Evolutionary conservation across 768 basidiomycete genomes (phyloP).

Genomic region (Mycena crocata): DNA sequence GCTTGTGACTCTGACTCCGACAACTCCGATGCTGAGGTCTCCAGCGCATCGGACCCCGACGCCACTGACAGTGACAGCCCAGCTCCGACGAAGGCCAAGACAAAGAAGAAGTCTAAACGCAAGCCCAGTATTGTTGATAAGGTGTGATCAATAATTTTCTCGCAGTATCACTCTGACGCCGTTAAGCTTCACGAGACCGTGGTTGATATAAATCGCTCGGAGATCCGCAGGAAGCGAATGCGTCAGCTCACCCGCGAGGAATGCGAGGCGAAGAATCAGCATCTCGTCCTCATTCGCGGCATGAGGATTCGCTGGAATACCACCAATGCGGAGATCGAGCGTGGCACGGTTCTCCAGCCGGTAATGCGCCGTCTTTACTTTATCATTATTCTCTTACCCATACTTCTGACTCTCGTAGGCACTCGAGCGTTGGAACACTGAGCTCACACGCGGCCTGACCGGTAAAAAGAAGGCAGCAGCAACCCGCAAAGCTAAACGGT

Average conservation of each 20-base stretch:
- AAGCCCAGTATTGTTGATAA: conserved; percentile 13
- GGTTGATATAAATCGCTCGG: conserved; percentile 9
- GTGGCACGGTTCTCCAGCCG: conserved; percentile 1
- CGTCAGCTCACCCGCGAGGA: neutral
- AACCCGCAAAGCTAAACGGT: neutral
- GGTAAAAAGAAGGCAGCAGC: conserved; percentile 8
- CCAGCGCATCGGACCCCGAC: neutral
- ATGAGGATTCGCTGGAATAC: conserved; percentile 22
- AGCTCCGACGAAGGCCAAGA: neutral
- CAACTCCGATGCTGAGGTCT: neutral
- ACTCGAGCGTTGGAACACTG: conserved; percentile 2
- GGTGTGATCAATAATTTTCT: neutral
- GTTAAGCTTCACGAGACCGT: conserved; percentile 13
- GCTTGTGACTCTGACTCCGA: neutral
- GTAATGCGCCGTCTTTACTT: neutral
- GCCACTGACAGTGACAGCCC: neutral
- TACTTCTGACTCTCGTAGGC: neutral
- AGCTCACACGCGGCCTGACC: neutral
- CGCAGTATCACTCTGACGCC: neutral
- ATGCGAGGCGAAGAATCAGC: neutral
- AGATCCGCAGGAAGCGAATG: conserved; percentile 10
- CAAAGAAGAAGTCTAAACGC: neutral
- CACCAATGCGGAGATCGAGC: conserved; percentile 8
- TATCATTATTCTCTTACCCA: neutral
- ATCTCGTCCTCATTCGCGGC: neutral